Conservation (phyloP, 768 basidiomycete species). For the Podaxis sp. region DNA sequence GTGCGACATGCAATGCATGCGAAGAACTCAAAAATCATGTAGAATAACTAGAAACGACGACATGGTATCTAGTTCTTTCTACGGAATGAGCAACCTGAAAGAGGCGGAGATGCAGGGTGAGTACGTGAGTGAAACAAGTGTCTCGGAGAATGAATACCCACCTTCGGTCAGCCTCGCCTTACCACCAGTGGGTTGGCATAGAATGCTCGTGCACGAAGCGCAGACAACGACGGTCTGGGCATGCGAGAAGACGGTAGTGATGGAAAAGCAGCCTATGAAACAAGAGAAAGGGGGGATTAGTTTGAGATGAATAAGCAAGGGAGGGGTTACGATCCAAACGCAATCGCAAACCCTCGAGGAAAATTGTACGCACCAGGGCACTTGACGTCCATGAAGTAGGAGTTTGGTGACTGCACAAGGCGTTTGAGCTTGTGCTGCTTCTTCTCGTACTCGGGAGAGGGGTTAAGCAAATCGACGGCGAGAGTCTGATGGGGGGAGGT, state of each 20-base stretch:
- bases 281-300: constrained; percentile 18
- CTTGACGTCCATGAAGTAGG: constrained; percentile 99
- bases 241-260: constrained; percentile 99
- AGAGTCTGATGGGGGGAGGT: constrained; percentile 61
- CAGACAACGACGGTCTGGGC: constrained; percentile 97
- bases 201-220: constrained; percentile 85
- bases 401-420: constrained; percentile 97
- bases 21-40: background rate
- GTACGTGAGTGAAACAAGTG: constrained; percentile 2
- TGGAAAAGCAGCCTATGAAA: constrained; percentile 79
- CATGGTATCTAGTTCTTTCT: constrained; percentile 73
- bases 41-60: constrained; percentile 20
- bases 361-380: constrained; percentile 73
- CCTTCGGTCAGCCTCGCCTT: constrained; percentile 98
- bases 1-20: background rate
- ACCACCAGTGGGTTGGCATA: constrained; percentile 99
- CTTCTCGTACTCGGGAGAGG: constrained; percentile 80
- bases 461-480: constrained; percentile 97
- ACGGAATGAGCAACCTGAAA: constrained; percentile 92
- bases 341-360: background rate
- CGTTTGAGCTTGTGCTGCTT: constrained; percentile 99
- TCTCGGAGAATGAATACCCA: constrained; percentile 36
- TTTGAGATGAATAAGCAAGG: constrained; percentile 16
- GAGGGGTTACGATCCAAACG: background rate
- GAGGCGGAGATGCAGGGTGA: constrained; percentile 10